phyloP scores from a whole-genome alignment of 2,329 filamentous ascomycete species.

The Phaeoacremonium minimum region DNA sequence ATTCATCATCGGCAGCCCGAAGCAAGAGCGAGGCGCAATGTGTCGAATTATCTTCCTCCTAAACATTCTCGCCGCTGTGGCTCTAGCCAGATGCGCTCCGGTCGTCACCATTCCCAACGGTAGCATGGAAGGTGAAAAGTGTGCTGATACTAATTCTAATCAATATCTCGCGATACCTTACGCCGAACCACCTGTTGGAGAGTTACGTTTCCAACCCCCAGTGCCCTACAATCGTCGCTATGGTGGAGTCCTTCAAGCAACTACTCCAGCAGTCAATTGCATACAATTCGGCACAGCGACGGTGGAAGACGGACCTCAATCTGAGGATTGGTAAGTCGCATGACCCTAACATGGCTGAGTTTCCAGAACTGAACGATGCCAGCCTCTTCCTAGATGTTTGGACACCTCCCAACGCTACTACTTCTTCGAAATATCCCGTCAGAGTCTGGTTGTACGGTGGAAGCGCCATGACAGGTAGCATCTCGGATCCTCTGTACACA shows the following conservation, averaged over 20 bases:
- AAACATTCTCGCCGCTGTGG: conserved; percentile 1
- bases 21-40: too few relatives aligned
- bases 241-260: conserved; percentile 1
- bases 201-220: conserved; percentile 5
- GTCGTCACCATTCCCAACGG: conserved; percentile 2
- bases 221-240: conserved; percentile 4
- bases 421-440: conserved; percentile 3
- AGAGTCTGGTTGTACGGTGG: conserved; percentile 18
- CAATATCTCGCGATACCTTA: conserved; percentile 6
- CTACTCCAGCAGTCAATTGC: conserved; percentile 3
- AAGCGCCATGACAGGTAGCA: conserved; percentile 14
- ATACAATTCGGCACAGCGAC: conserved; percentile 3
- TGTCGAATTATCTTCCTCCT: too few relatives aligned
- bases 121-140: conserved; percentile 2
- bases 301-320: conserved; percentile 2
- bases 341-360: neutral
- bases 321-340: conserved; percentile 7
- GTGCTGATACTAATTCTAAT: conserved; percentile 2
- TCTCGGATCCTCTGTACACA: conserved; percentile 16
- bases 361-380: neutral
- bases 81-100: conserved; percentile 1
- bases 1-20: too few relatives aligned
- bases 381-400: conserved; percentile 6
- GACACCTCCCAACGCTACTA: conserved; percentile 3
- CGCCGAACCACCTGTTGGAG: conserved; percentile 3